A percentile compares a stretch with the other conserved stretches of the same genome.
Conservation (phyloP, 2,329 filamentous ascomycete species). For the Chaetomiaceae sp. region DNA sequence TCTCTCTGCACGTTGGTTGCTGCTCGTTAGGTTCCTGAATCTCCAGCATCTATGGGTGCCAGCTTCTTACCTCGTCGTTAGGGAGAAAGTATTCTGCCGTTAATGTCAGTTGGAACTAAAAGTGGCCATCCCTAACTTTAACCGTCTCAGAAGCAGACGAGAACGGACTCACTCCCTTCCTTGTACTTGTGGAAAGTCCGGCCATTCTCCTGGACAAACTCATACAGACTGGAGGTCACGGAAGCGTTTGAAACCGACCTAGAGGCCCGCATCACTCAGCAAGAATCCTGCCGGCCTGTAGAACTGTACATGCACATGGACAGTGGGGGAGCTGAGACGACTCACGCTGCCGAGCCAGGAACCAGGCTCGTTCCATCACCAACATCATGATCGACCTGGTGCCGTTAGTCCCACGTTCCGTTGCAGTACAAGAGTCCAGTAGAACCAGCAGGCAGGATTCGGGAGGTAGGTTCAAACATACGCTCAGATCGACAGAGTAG, state of each 20-base stretch:
- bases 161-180: slow-evolving; percentile 15
- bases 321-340: too few relatives aligned
- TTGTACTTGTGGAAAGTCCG: slow-evolving; percentile 20
- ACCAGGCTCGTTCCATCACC: background rate
- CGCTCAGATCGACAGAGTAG: slow-evolving; percentile 11
- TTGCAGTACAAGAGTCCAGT: too few relatives aligned
- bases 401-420: background rate
- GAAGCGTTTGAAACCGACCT: slow-evolving; percentile 12
- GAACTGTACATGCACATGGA: too few relatives aligned
- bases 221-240: slow-evolving; percentile 13
- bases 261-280: background rate
- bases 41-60: too few relatives aligned
- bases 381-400: slow-evolving; percentile 3
- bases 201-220: slow-evolving; percentile 18
- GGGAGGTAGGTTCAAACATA: background rate
- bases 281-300: too few relatives aligned
- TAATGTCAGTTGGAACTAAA: background rate
- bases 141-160: background rate
- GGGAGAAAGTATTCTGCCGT: slow-evolving; percentile 18
- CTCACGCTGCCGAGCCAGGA: background rate
- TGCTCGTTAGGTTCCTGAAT: too few relatives aligned
- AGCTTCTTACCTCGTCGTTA: slow-evolving; percentile 16
- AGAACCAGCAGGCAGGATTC: background rate
- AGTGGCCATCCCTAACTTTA: too few relatives aligned
- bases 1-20: too few relatives aligned